Conservation (phyloP, 495 filamentous ascomycete species). For the Neurospora sp. region DNA sequence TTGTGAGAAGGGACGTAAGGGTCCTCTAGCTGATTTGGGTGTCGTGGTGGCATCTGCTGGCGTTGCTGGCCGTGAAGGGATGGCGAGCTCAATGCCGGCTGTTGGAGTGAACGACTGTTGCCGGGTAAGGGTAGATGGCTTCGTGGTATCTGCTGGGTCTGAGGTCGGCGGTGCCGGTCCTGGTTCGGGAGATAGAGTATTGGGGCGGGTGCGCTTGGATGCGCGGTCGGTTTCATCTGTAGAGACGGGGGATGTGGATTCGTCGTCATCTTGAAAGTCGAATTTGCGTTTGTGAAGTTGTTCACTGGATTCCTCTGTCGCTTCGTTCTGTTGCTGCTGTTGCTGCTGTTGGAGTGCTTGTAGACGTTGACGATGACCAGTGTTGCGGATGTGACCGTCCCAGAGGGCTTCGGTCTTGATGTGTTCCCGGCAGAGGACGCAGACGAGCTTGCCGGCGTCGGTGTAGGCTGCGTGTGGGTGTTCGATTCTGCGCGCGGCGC, state of each 20-base stretch:
- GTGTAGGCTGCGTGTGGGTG: conserved; percentile 56
- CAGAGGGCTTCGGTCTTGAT: conserved; percentile 54
- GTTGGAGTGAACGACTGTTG: conserved; percentile 29
- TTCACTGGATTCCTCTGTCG: background rate
- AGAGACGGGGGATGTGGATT: conserved; percentile 14
- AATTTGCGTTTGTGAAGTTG: conserved; percentile 29
- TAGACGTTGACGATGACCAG: conserved; percentile 34
- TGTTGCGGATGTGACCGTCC: conserved; percentile 45
- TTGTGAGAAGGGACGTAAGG: background rate
- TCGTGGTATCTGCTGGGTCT: background rate
- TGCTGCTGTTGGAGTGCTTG: conserved; percentile 15
- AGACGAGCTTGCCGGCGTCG: conserved; percentile 48
- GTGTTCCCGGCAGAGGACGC: conserved; percentile 46
- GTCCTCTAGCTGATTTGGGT: conserved; percentile 7
- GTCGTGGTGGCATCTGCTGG: conserved; percentile 26
- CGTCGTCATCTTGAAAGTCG: conserved; percentile 30
- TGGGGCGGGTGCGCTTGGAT: conserved; percentile 34
- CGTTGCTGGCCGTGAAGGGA: conserved; percentile 46
- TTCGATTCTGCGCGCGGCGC: conserved; percentile 61
- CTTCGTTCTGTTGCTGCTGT: conserved; percentile 1
- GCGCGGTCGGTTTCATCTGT: conserved; percentile 16
- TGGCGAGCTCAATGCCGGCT: conserved; percentile 42
- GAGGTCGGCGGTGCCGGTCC: conserved; percentile 10
- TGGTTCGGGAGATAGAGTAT: conserved; percentile 10
- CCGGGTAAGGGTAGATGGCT: conserved; percentile 1